These are phyloP conservation scores for Naganishia antarctica DNA, from an alignment of 768 basidiomycete species.

Conservation along the genomic window DNA sequence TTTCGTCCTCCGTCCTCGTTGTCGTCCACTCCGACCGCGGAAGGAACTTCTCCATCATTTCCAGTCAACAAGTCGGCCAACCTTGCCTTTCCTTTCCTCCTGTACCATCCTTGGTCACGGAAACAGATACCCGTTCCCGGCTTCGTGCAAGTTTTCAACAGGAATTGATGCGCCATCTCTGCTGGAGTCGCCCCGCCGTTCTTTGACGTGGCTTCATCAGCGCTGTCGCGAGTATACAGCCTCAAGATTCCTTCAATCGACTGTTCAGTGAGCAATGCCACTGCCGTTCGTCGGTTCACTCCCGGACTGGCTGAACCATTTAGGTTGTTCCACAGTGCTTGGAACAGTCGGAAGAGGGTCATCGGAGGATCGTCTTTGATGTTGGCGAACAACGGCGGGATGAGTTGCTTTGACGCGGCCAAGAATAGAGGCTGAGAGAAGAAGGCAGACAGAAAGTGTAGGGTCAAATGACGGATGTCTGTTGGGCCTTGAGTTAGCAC, in stretches of 20 bases:
- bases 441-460: conserved; percentile 40
- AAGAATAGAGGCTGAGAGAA: conserved; percentile 39
- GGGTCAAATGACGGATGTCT: conserved; percentile 45
- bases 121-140: conserved; percentile 84
- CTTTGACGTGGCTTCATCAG: conserved; percentile 56
- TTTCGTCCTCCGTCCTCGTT: conserved; percentile 42
- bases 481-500: background rate
- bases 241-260: conserved; percentile 57
- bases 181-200: conserved; percentile 59
- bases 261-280: conserved; percentile 41
- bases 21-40: conserved; percentile 48
- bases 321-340: conserved; percentile 39
- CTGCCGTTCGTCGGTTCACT: conserved; percentile 36
- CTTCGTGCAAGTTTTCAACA: conserved; percentile 73
- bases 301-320: conserved; percentile 32
- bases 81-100: conserved; percentile 54
- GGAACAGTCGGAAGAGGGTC: conserved; percentile 42
- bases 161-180: conserved; percentile 78
- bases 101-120: conserved; percentile 84
- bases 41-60: conserved; percentile 44
- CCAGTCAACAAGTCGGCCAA: conserved; percentile 29
- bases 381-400: conserved; percentile 39
- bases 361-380: conserved; percentile 40
- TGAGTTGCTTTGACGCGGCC: conserved; percentile 37
- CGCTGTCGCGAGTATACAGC: conserved; percentile 61